Base-by-base conservation (phyloP, 257 asterid species). In the Solanum pinnatisectum region DNA sequence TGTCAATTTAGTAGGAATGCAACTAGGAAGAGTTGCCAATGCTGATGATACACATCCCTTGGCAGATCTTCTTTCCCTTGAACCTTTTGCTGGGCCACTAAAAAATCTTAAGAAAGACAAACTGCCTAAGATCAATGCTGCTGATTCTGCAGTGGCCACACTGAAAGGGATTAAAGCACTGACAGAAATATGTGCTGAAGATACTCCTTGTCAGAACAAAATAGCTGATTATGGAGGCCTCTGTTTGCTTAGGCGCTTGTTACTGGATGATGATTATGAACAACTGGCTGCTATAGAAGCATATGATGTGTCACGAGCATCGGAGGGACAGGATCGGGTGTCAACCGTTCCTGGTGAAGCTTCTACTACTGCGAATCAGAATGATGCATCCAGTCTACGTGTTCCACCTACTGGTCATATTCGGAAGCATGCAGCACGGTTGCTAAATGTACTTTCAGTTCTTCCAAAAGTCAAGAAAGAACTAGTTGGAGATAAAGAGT, bases 241-340 rank as follows among this genome's bases (percentile, higher is more conserved):
- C 87, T 91, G 91, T 92, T 90, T 97, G 92, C 93, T 97, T 76
- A 93, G 96, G 88, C 99, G 99, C 85, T 91, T 94, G 84, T 91
- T 97, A 89, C 90, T 97, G 88, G 98, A 95, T 89, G 99, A 97
- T 91, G 99, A 97, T 93, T 97, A 93, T 90, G 99, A 97, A 89
- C 99, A 96, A 88, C 93, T 97, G 79, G 96, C 99, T 91, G 99
- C 99, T 44, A 92, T 97, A 87, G 99, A 97, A 95, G 99, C 99
- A 70, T 97, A 97, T 91, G 98, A 96, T 92, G 99, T 98, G 87
- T 96, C 99, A 16, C 94, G 98, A 77, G 95, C 94, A 76, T 90
- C 88, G 25, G 98, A 96, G 88, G 92, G 94, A 39, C 96, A 92
- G 87, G 95, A 96, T 86, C 91, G 92, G 83, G 88, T 35, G 22